Evolutionary conservation across 805 yeast genomes (phyloP).

Genomic region (Candida manassasensis): DNA sequence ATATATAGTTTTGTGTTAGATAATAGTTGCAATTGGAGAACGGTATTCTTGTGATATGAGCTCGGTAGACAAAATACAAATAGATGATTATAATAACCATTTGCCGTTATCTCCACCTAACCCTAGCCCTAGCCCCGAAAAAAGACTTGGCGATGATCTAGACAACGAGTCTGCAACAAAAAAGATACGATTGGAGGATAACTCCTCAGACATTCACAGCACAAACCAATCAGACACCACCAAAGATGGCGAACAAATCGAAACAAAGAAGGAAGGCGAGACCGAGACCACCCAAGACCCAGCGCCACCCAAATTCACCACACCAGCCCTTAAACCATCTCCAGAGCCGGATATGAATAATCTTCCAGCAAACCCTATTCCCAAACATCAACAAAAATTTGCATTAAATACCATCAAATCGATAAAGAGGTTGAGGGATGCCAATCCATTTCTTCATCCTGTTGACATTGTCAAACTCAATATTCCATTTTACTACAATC

Average conservation of each 20-base stretch:
- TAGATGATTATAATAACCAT: slow-evolving; percentile 5
- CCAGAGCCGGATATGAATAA: slow-evolving; percentile 69
- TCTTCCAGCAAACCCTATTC: slow-evolving; percentile 63
- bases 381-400: slow-evolving; percentile 79
- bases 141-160: background rate
- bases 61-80: background rate
- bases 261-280: background rate
- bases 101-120: slow-evolving; percentile 41
- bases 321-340: slow-evolving; percentile 74
- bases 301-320: slow-evolving; percentile 14
- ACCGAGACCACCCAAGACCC: slow-evolving; percentile 6
- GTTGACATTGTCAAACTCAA: slow-evolving; percentile 86
- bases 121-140: slow-evolving; percentile 40
- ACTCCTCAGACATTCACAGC: background rate
- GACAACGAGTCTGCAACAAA: background rate
- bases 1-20: too few species aligned
- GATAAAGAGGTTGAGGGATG: slow-evolving; percentile 85
- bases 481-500: slow-evolving; percentile 85
- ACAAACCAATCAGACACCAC: background rate
- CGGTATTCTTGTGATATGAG: too few species aligned
- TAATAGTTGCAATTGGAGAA: too few species aligned
- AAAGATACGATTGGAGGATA: background rate
- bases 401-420: slow-evolving; percentile 77
- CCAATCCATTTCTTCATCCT: slow-evolving; percentile 82
- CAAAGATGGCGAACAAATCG: background rate